Base-by-base conservation (phyloP, 1,284 basidiomycete genomes). In the Trichosporon coremiiforme region DNA sequence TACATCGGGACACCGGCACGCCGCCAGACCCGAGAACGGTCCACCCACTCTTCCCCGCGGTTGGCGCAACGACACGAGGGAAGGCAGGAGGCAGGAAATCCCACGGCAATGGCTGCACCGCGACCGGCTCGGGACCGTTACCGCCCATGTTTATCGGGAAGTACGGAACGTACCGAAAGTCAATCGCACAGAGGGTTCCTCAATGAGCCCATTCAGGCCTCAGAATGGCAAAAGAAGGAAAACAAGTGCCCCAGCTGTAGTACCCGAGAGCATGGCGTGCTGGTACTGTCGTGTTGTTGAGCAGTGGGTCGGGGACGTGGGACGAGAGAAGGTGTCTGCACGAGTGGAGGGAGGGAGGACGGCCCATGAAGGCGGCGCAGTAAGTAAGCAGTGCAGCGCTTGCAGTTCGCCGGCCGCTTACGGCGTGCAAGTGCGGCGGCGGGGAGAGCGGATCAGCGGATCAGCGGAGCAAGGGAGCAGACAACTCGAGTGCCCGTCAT, bases 141-240 rank as follows among this genome's bases (percentile, higher is more conserved):
- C 41, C 41, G 41, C 41, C n/a, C 17, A 4, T 45, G 17, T 17
- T 45, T 45, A 45, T 45, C 41, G 50, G 50, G 50, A 53, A 4
- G 50, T 53, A 53, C 50, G 20, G 50, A 53, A 53, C 50, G 50
- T 22, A 25, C 50, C 50, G 50, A 53, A 53, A 53, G 50, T 53
- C 20, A 53, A 53, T 53, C 50, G 50, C 20, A 20, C 22, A 53
- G 45, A 20, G 10, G 9, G 17, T 20, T 22, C n/a, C 50, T 22
- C 50, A 25, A 25, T 53, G n/a, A 25, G 25, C 20, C n/a, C 20
- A 25, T 25, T n/a, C 41, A 45, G 4, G 41, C 41, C 41, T 25
- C 20, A 25, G 8, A 10, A 53, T 53, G 50, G 20, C 20, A 6
- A 25, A 53, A 10, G 22, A 7, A 45, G 41, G 25, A 12, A 45